Evolutionary conservation across 768 basidiomycete genomes (phyloP).

Genomic region (Rhodotorula paludigena): DNA sequence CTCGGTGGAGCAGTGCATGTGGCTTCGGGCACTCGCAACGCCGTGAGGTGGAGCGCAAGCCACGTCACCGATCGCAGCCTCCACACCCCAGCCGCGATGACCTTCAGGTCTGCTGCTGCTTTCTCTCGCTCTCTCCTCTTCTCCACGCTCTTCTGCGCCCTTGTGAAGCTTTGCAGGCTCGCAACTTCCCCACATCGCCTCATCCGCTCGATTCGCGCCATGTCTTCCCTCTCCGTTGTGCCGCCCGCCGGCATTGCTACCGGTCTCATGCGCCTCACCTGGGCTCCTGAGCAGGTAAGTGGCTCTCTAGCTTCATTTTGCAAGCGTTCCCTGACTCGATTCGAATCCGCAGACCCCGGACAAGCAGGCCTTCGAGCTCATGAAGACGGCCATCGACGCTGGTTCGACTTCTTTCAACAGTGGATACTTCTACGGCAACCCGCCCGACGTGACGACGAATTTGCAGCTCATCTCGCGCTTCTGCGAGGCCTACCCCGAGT

Average conservation of each 20-base stretch:
- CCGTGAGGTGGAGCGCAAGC: too few species aligned
- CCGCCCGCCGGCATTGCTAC: slow-evolving; percentile 44
- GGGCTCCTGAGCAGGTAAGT: slow-evolving; percentile 48
- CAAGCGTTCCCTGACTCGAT: background rate
- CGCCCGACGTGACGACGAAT: slow-evolving; percentile 50
- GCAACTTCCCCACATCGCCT: background rate
- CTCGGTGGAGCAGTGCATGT: too few species aligned
- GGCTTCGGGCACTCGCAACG: too few species aligned
- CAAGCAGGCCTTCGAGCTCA: slow-evolving; percentile 60
- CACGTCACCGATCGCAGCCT: too few species aligned
- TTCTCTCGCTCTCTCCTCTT: too few species aligned
- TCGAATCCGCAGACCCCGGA: slow-evolving; percentile 48
- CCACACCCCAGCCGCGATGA: too few species aligned
- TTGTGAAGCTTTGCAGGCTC: too few species aligned
- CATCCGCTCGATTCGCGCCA: background rate
- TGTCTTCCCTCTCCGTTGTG: slow-evolving; percentile 8
- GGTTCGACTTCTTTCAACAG: slow-evolving; percentile 52
- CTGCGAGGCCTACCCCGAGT: slow-evolving; percentile 53
- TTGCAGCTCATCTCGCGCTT: slow-evolving; percentile 55
- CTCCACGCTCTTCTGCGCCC: too few species aligned
- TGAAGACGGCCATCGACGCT: slow-evolving; percentile 51
- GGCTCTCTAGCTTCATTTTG: background rate
- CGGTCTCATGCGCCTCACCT: slow-evolving; percentile 50
- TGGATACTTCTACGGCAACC: slow-evolving; percentile 56
- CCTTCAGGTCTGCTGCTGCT: too few species aligned